A percentile compares a stretch with the other conserved stretches of the same genome.
Conservation (phyloP, 805 yeast genomes). For the Metschnikowia lochheadii region DNA sequence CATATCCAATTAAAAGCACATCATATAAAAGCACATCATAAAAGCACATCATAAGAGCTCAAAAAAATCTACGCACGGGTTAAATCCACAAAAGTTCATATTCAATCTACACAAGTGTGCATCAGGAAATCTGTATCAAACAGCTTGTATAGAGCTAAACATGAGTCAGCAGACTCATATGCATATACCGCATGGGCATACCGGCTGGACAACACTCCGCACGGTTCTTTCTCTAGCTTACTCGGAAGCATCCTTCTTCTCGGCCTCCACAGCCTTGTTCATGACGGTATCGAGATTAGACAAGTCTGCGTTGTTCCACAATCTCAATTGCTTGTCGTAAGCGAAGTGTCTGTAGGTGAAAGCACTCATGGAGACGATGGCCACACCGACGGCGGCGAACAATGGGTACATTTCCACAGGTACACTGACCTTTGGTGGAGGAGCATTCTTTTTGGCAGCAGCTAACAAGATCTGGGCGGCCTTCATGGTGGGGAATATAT, state of each 20-base stretch:
- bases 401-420: conserved; percentile 47
- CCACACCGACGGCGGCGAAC: conserved; percentile 43
- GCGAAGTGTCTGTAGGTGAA: conserved; percentile 48
- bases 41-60: background rate
- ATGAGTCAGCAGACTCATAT: conserved; percentile 1
- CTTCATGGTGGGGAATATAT: conserved; percentile 25
- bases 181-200: conserved; percentile 1
- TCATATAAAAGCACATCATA: background rate
- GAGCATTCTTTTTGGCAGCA: conserved; percentile 33
- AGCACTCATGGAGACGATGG: conserved; percentile 33
- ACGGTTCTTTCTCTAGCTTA: background rate
- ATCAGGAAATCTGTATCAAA: background rate
- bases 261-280: conserved; percentile 32
- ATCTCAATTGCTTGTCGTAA: conserved; percentile 42
- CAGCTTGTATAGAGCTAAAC: conserved; percentile 5
- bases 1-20: background rate
- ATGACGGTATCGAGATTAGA: conserved; percentile 40
- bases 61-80: background rate
- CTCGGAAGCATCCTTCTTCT: conserved; percentile 13
- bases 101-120: background rate
- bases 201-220: background rate
- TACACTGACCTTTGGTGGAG: conserved; percentile 18
- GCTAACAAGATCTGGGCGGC: conserved; percentile 38
- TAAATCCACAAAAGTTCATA: no score
- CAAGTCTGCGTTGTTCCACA: conserved; percentile 44